Percentiles rank a stretch among this genome's conserved stretches.
Evolutionary conservation across 75 land plant genomes (phyloP).

Genomic region (Adiantum capillusveneris): DNA sequence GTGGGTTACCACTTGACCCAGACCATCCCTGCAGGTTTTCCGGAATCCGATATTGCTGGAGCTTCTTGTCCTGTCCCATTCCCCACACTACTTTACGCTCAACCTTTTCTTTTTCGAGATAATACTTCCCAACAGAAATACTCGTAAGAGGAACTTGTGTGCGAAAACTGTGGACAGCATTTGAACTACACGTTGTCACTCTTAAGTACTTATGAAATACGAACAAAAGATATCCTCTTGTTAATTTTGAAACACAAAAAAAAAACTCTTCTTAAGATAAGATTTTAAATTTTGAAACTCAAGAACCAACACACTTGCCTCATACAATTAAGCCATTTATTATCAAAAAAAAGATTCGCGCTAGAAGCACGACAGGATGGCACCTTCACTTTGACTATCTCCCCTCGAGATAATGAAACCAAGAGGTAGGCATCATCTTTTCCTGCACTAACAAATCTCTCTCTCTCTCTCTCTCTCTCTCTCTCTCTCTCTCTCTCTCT

Average conservation of each 20-base stretch:
- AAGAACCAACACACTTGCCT: conserved; percentile 4
- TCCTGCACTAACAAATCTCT: conserved; percentile 7
- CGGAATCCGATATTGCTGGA: conserved; percentile 30
- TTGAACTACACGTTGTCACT: too few species aligned
- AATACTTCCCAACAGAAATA: conserved; percentile 18
- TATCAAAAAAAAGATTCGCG: conserved; percentile 15
- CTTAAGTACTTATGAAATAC: too few species aligned
- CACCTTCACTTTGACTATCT: conserved; percentile 25
- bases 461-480: background rate
- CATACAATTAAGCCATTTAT: conserved; percentile 11
- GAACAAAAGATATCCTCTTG: too few species aligned
- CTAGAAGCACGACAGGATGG: conserved; percentile 6
- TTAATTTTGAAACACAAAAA: too few species aligned
- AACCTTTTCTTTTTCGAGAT: conserved; percentile 21
- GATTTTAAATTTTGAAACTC: too few species aligned
- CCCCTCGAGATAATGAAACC: conserved; percentile 25
- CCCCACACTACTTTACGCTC: conserved; percentile 25
- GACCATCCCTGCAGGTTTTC: conserved; percentile 22
- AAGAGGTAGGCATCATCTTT: conserved; percentile 8
- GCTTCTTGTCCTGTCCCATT: conserved; percentile 18
- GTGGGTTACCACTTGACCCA: conserved; percentile 22
- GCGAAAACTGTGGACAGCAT: conserved; percentile 30
- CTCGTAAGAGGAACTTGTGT: conserved; percentile 15
- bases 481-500: conserved; percentile 4
- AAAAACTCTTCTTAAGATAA: too few species aligned